phyloP scores from a whole-genome alignment of 768 basidiomycete genomes.

The Inosperma sp. region DNA sequence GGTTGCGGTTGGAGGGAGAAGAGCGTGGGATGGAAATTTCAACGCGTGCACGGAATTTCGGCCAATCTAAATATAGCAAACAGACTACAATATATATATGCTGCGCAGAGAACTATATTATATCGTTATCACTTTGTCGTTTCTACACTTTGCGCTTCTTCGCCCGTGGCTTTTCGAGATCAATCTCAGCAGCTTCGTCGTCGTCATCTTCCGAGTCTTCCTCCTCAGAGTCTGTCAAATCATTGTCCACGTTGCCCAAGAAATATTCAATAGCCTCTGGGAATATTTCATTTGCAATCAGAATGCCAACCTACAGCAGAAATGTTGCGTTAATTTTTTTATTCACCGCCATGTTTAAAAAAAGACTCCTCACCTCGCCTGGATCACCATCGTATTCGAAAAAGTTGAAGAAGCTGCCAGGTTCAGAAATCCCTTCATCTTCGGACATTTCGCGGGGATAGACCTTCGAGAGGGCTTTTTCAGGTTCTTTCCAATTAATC shows the following conservation, averaged over 20 bases:
- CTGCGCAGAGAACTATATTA: neutral
- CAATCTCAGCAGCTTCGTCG: conserved; percentile 81
- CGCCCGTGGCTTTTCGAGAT: conserved; percentile 75
- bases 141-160: conserved; percentile 67
- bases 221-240: conserved; percentile 61
- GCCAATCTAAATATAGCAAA: neutral
- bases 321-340: neutral
- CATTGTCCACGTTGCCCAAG: conserved; percentile 58
- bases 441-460: conserved; percentile 65
- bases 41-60: neutral
- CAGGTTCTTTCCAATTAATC: conserved; percentile 79
- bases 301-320: conserved; percentile 54
- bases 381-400: conserved; percentile 66
- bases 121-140: conserved; percentile 4
- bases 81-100: neutral
- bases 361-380: conserved; percentile 51
- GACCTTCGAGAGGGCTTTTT: conserved; percentile 71
- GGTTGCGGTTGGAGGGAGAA: conserved; percentile 15
- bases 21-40: conserved; percentile 14
- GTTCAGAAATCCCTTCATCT: conserved; percentile 59
- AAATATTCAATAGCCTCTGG: conserved; percentile 79
- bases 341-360: neutral
- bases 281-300: conserved; percentile 75
- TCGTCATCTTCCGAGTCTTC: conserved; percentile 63
- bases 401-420: conserved; percentile 86